Evolutionary conservation across 106 monocot species (phyloP).

Genomic region (Platanthera guangdongensis): DNA sequence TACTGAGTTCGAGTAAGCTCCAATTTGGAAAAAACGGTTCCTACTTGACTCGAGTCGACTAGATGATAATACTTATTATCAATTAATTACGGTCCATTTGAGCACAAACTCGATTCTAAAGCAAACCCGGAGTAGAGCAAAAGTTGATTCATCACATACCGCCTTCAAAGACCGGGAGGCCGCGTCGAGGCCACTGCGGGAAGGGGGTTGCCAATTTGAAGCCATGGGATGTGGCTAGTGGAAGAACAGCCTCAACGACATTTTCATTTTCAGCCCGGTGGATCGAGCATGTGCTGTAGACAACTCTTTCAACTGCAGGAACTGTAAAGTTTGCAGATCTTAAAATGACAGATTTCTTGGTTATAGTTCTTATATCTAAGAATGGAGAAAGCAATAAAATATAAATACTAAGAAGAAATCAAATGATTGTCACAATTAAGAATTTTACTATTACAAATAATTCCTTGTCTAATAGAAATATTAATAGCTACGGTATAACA

Average conservation of each 20-base stretch:
- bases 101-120: not conserved
- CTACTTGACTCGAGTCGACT: too few species aligned
- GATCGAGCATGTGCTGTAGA: conserved; percentile 95
- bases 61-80: too few species aligned
- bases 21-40: too few species aligned
- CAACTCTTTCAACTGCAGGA: conserved; percentile 71
- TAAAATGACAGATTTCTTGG: not conserved
- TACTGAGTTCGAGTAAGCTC: too few species aligned
- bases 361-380: too few species aligned
- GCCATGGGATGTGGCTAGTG: conserved; percentile 52
- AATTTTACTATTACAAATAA: too few species aligned
- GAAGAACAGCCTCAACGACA: conserved; percentile 66
- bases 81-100: too few species aligned
- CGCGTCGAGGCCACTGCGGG: conserved; percentile 81
- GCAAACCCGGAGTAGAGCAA: not conserved
- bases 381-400: too few species aligned
- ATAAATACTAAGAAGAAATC: too few species aligned
- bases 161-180: conserved; percentile 77
- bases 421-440: too few species aligned
- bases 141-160: conserved; percentile 28
- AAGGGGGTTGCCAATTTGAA: conserved; percentile 73
- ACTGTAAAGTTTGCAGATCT: conserved; percentile 29
- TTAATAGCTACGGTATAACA: too few species aligned
- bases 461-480: too few species aligned
- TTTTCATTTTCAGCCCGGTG: conserved; percentile 86